Conservation (phyloP, 164 flowering plant genomes). For the Aristolochia fimbriata region DNA sequence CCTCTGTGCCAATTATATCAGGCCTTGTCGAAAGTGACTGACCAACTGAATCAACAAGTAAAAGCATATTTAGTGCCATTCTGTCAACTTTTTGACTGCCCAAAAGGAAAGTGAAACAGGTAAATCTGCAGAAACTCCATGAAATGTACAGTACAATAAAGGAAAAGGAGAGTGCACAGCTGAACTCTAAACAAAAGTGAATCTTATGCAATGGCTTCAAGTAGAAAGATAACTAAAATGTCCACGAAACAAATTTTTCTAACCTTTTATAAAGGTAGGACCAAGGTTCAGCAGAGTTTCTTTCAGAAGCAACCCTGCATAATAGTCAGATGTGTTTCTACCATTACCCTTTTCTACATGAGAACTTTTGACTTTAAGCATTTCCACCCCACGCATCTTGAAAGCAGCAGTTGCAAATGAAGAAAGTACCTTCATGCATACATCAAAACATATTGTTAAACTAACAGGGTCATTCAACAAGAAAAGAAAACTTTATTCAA, state of each 20-base stretch:
- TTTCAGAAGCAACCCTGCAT: conserved; percentile 68
- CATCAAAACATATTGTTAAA: not conserved
- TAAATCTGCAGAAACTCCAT: no score
- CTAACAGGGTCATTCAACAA: no score
- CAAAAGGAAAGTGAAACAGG: conserved; percentile 3
- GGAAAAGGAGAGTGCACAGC: no score
- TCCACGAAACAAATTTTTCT: conserved; percentile 6
- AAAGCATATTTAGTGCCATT: conserved; percentile 25
- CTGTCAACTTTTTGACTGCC: conserved; percentile 9
- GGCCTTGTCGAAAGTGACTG: conserved; percentile 99
- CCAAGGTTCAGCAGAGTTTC: conserved; percentile 86
- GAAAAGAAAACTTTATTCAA: no score
- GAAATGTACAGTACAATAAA: no score
- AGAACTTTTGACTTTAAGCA: conserved; percentile 18
- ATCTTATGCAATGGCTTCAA: not conserved
- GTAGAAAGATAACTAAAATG: conserved; percentile 2
- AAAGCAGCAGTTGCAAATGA: conserved; percentile 32
- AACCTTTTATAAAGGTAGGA: conserved; percentile 95
- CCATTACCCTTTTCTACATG: conserved; percentile 17
- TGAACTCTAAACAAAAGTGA: no score
- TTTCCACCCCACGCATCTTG: conserved; percentile 45
- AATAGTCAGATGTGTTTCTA: conserved; percentile 29
- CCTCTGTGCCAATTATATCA: conserved; percentile 85
- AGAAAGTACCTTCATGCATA: not conserved
- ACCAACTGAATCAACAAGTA: conserved; percentile 84